Evolutionary conservation across 2,329 filamentous ascomycete species (phyloP), one percentile per base, ranked within the genome.

Genomic region (Monosporascus sp.): DNA sequence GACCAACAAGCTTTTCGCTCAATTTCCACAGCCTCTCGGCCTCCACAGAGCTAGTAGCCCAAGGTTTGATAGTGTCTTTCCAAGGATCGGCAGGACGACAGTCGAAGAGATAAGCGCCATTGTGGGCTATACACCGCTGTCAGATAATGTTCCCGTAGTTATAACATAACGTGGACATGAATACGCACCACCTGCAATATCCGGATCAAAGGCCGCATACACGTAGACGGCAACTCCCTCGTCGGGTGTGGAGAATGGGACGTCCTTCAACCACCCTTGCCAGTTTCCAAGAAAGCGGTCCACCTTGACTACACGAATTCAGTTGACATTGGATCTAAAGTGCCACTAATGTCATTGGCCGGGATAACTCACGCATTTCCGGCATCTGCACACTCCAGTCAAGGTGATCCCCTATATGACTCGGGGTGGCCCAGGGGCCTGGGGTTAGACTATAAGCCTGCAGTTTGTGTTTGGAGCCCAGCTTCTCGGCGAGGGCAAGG

Each of bases 361-460:
- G 44, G 25, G n/a, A 17, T 14, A 47, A 31, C 20, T 44, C 38
- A 39, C 7, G 18, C 50, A n/a, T 41, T 20, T 11, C 17, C 9
- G 39, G 20, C 15, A 27, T 31, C 20, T 43, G 41, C 17, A 44
- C 41, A 37, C 14, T 50, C 50, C 45, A 57, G 36, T 55, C 52
- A n/a, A 60, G 25, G n/a, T 20, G 39, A 43, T 43, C 39, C 39
- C 39, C 39, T n/a, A 43, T 1, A 43, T n/a, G 20, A 20, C 39
- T 43, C 20, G 39, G 20, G 39, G 11, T 60, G 53, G 11, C 15
- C 49, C 14, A 62, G 44, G 20, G 56, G 0, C 70, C 71, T 0
- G 71, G 71, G 22, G 72, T 63, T 2, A 72, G 48, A 27, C 71
- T 73, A 48, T 65, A 69, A 1, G 70, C 60, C 15, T 18, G 39